Evolutionary conservation across 2,329 filamentous ascomycete species (phyloP), one percentile per base, ranked within the genome.

Genomic region (Colletotrichum liaoningense): DNA sequence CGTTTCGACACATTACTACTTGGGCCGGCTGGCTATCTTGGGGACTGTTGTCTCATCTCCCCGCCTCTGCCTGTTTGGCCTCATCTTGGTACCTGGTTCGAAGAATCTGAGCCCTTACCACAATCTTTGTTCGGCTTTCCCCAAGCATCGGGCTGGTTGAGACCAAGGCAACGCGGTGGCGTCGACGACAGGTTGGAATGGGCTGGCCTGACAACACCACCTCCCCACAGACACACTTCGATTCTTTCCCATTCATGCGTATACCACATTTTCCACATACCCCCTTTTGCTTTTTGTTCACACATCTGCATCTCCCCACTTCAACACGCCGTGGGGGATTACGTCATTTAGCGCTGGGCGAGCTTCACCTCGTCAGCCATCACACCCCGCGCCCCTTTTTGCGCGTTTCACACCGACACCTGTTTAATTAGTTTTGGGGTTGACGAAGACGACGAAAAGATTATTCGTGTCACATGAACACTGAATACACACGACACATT

Each of bases 181-280:
- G 22, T 30, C 33, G 72, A 68, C 57, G 57, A 63, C 63, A 63
- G 59, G 57, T 73, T 70, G 72, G 63, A 63, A 63, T 71, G 65
- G 72, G 72, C 72, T 74, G 72, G 72, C 72, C 72, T 74, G 63
- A 63, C 72, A 74, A 70, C 46, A 66, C 58, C 38, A 26, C 19
- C 46, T 22, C 58, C 58, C 14, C 54, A 14, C 19, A n/a, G 9
- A 35, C 54, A 57, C 57, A 42, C 52, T 74, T 72, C 60, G 14
- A 57, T 67, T 72, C 72, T 72, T 57, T 63, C 69, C 52, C 59
- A 57, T 74, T 74, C 63, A 67, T 73, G 71, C 67, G 72, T 72
- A 72, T 72, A 74, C 72, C 56, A 63, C 30, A 55, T 66, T 69
- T 72, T 68, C 68, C 72, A 72, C 72, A 74, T 74, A 74, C 72